Evolutionary conservation across 2,329 filamentous ascomycete species (phyloP).

Genomic region (Fusarium oxysporum): DNA sequence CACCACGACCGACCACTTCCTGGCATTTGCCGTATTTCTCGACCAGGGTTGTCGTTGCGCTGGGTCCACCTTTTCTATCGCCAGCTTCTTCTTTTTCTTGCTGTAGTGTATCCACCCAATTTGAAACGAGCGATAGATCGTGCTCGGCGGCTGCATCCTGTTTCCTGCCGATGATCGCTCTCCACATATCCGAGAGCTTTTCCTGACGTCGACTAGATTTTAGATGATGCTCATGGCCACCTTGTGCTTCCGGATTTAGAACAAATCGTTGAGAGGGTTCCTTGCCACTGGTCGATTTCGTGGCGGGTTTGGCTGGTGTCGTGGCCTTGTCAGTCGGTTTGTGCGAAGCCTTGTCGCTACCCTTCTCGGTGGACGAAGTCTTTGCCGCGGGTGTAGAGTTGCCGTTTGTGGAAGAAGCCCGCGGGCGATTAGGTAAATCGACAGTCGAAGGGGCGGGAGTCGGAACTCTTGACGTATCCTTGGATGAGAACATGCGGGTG

Average conservation of each 20-base stretch:
- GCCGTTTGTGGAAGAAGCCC: slow-evolving; percentile 51
- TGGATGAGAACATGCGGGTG: slow-evolving; percentile 73
- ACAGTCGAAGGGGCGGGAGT: slow-evolving; percentile 52
- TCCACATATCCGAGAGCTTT: slow-evolving; percentile 92
- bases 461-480: slow-evolving; percentile 56
- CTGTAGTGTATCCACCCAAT: slow-evolving; percentile 94
- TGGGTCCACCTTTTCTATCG: slow-evolving; percentile 82
- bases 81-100: slow-evolving; percentile 87
- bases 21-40: slow-evolving; percentile 99
- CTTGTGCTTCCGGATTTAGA: slow-evolving; percentile 63
- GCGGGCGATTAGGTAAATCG: slow-evolving; percentile 50
- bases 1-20: slow-evolving; percentile 93
- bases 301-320: slow-evolving; percentile 46
- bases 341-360: slow-evolving; percentile 31
- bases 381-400: slow-evolving; percentile 57
- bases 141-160: slow-evolving; percentile 80
- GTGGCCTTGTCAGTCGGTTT: slow-evolving; percentile 46
- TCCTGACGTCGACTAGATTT: slow-evolving; percentile 93
- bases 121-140: slow-evolving; percentile 91
- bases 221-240: slow-evolving; percentile 87
- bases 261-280: slow-evolving; percentile 64
- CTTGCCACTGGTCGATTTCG: slow-evolving; percentile 47
- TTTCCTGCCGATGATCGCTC: slow-evolving; percentile 86
- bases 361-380: slow-evolving; percentile 57
- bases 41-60: slow-evolving; percentile 78